Evolutionary conservation across 257 asterid species (phyloP).

Genomic region (Parsonsia alboflavescens): DNA sequence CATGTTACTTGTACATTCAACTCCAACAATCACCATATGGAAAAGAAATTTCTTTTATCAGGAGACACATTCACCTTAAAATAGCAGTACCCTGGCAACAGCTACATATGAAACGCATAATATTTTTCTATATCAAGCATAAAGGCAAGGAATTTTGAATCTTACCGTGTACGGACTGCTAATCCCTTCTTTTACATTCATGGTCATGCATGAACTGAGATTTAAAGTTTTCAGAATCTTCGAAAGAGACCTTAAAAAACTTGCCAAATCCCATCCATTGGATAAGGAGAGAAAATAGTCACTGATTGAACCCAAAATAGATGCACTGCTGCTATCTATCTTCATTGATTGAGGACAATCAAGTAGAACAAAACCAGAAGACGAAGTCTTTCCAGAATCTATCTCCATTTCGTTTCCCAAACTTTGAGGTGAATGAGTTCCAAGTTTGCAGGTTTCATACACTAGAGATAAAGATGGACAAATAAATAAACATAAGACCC

Average conservation of each 20-base stretch:
- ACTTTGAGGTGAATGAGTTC: conserved; percentile 85
- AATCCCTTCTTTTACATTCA: conserved; percentile 81
- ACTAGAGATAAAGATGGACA: conserved; percentile 33
- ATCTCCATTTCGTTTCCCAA: conserved; percentile 85
- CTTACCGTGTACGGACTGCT: conserved; percentile 85
- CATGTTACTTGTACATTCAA: neutral
- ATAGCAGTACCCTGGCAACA: neutral
- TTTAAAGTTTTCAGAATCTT: conserved; percentile 80
- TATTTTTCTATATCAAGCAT: neutral
- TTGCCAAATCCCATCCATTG: conserved; percentile 96
- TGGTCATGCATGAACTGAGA: conserved; percentile 58
- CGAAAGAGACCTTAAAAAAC: conserved; percentile 89
- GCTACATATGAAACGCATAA: neutral
- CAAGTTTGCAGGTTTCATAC: conserved; percentile 94
- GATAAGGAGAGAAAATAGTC: conserved; percentile 95
- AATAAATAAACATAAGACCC: conserved; percentile 4
- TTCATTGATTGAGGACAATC: conserved; percentile 99
- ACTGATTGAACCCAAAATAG: conserved; percentile 95
- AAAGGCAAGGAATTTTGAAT: conserved; percentile 15
- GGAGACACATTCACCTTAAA: neutral
- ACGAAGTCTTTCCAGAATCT: conserved; percentile 67
- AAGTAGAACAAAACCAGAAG: conserved; percentile 85
- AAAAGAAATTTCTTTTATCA: neutral
- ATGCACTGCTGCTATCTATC: conserved; percentile 88
- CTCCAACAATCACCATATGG: neutral